A percentile compares a stretch with the other conserved stretches of the same genome.
These are phyloP conservation scores for Tanacetum coccineum DNA, from an alignment of 129 eudicot species.

Conservation along the genomic window DNA sequence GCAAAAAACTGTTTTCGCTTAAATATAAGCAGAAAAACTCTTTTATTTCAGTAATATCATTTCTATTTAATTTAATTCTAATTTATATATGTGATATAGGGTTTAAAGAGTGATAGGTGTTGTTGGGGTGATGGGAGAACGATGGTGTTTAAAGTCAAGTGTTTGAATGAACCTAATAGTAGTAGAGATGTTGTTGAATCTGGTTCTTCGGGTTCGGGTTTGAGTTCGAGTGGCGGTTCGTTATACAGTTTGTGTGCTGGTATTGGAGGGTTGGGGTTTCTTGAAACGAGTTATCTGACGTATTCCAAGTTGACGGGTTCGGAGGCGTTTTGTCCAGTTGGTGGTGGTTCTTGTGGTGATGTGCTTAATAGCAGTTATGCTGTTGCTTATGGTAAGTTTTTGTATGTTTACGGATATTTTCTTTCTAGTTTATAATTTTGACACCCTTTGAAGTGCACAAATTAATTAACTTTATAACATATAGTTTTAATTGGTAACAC, in stretches of 20 bases:
- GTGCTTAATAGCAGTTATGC: slow-evolving; percentile 82
- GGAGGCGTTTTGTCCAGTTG: slow-evolving; percentile 82
- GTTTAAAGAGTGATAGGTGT: slow-evolving; percentile 24
- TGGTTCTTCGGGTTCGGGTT: slow-evolving; percentile 27
- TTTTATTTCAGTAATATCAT: background rate
- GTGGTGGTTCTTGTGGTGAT: slow-evolving; percentile 65
- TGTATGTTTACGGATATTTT: background rate
- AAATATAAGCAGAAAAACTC: background rate
- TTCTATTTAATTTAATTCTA: slow-evolving; percentile 11
- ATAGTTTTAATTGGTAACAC: background rate
- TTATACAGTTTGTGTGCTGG: slow-evolving; percentile 82
- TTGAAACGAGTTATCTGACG: slow-evolving; percentile 76
- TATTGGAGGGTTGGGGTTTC: slow-evolving; percentile 75
- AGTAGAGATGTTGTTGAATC: slow-evolving; percentile 31
- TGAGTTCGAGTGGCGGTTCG: slow-evolving; percentile 43
- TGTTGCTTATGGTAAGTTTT: slow-evolving; percentile 58
- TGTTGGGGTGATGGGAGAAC: slow-evolving; percentile 26
- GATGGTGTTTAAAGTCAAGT: slow-evolving; percentile 41
- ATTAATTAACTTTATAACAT: background rate
- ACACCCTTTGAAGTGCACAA: too few species aligned
- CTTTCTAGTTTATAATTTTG: too few species aligned
- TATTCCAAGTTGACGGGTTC: slow-evolving; percentile 66
- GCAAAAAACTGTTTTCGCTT: background rate
- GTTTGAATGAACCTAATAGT: slow-evolving; percentile 35
- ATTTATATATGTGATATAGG: slow-evolving; percentile 15